Conservation (phyloP, 768 basidiomycete genomes). For the Lanmaoa pseudosensibilis region DNA sequence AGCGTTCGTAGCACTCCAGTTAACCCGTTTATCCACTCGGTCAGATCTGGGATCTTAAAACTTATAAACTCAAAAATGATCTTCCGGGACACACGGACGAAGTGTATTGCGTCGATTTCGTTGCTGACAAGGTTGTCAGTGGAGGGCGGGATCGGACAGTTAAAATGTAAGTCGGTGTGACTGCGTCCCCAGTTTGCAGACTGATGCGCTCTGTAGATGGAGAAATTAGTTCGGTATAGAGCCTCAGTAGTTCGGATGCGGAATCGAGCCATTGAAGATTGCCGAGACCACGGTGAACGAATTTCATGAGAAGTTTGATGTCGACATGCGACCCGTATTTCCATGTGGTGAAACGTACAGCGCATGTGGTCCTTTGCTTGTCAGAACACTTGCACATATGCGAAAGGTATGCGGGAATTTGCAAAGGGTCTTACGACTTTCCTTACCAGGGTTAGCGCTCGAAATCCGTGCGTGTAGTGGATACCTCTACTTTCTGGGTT, state of each 20-base stretch:
- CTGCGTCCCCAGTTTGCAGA: not conserved
- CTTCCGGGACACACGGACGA: constrained; percentile 97
- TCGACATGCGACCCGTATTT: not conserved
- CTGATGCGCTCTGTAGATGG: constrained; percentile 25
- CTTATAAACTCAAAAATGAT: constrained; percentile 91
- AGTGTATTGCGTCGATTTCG: constrained; percentile 98
- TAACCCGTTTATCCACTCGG: not conserved
- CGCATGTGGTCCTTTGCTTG: not conserved
- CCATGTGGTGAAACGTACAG: not conserved
- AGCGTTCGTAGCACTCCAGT: not conserved
- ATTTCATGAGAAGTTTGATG: not conserved
- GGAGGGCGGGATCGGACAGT: constrained; percentile 91
- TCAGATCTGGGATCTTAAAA: constrained; percentile 93
- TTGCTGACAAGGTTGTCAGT: constrained; percentile 98
- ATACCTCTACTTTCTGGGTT: not conserved
- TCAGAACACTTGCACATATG: not conserved
- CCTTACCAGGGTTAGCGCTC: not conserved
- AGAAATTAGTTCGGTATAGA: constrained; percentile 25
- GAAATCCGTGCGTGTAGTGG: not conserved
- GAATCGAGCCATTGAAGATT: not conserved
- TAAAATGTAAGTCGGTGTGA: constrained; percentile 71
- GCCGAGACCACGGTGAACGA: not conserved
- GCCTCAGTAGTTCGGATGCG: not conserved
- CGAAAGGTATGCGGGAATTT: not conserved
- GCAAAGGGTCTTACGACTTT: not conserved